Percentiles rank a stretch among this genome's conserved stretches.
phyloP scores from a whole-genome alignment of 495 filamentous ascomycete genomes.

The Letharia lupina region DNA sequence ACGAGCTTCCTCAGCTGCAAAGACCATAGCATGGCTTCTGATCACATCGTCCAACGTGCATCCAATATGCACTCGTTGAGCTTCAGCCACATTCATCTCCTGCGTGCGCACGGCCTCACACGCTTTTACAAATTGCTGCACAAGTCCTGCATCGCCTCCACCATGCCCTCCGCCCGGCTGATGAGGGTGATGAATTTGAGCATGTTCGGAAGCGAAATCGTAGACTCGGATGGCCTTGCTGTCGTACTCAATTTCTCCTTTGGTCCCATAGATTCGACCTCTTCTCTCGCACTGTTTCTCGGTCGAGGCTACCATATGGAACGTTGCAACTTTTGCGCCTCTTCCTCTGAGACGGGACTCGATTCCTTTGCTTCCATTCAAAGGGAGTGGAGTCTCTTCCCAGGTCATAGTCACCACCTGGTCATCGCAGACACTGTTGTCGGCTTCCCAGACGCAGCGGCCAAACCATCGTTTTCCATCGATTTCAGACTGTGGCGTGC shows the following conservation, averaged over 20 bases:
- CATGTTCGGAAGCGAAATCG: constrained; percentile 30
- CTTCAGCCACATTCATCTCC: constrained; percentile 56
- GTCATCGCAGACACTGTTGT: constrained; percentile 88
- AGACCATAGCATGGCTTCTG: constrained; percentile 85
- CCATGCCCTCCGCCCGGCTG: constrained; percentile 52
- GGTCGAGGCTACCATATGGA: constrained; percentile 92
- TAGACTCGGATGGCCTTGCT: constrained; percentile 37
- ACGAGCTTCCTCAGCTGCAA: constrained; percentile 86
- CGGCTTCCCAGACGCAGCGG: constrained; percentile 84
- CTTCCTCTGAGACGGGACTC: constrained; percentile 35
- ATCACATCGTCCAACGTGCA: constrained; percentile 79
- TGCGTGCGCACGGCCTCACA: constrained; percentile 69
- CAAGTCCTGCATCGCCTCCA: constrained; percentile 79
- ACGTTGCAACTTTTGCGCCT: constrained; percentile 72
- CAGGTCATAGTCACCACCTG: constrained; percentile 80
- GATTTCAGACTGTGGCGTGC: constrained; percentile 43
- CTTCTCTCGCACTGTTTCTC: constrained; percentile 77
- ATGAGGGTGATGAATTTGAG: constrained; percentile 14
- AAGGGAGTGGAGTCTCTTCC: constrained; percentile 52
- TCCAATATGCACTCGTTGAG: constrained; percentile 68
- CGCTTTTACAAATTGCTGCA: constrained; percentile 68
- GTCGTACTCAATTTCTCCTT: constrained; percentile 76
- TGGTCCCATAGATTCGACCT: constrained; percentile 73
- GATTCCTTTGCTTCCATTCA: background rate
- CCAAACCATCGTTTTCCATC: constrained; percentile 73